phyloP scores from a whole-genome alignment of 2,329 filamentous ascomycete genomes.

The Ambrosiella cleistominuta region DNA sequence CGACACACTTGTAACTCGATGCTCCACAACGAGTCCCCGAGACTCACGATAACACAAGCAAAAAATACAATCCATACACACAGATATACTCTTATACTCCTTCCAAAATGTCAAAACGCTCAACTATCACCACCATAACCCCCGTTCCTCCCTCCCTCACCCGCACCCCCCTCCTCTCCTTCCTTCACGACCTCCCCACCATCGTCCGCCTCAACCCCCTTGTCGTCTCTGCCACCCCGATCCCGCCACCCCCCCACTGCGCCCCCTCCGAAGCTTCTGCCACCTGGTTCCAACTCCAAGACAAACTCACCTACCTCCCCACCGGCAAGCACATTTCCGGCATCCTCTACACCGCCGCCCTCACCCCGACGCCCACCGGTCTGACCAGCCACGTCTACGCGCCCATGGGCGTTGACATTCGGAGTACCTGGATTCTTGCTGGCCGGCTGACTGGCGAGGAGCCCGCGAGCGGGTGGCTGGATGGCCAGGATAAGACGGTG shows the following conservation, averaged over 20 bases:
- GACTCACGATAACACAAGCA: no score
- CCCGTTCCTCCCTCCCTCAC: conserved; percentile 53
- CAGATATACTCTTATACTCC: not conserved
- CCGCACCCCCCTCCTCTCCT: conserved; percentile 52
- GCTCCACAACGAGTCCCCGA: no score
- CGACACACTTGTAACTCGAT: no score
- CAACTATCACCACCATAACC: conserved; percentile 60
- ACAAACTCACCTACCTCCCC: conserved; percentile 59
- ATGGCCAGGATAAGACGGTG: conserved; percentile 34
- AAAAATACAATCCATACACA: not conserved
- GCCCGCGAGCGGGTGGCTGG: conserved; percentile 46
- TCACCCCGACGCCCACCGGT: conserved; percentile 55
- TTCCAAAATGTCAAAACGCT: conserved; percentile 47
- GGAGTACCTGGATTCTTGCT: conserved; percentile 58
- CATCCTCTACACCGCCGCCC: conserved; percentile 63
- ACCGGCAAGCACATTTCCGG: conserved; percentile 31
- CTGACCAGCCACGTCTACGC: conserved; percentile 73
- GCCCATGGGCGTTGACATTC: conserved; percentile 63
- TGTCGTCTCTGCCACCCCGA: conserved; percentile 52
- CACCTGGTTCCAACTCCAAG: conserved; percentile 63
- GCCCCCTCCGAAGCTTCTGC: conserved; percentile 50
- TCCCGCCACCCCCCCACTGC: conserved; percentile 48
- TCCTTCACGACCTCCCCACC: conserved; percentile 58
- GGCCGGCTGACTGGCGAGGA: conserved; percentile 57
- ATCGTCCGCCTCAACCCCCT: conserved; percentile 85